Conservation (phyloP, 345 rosid genomes). For the Eucalyptus pauciflora region DNA sequence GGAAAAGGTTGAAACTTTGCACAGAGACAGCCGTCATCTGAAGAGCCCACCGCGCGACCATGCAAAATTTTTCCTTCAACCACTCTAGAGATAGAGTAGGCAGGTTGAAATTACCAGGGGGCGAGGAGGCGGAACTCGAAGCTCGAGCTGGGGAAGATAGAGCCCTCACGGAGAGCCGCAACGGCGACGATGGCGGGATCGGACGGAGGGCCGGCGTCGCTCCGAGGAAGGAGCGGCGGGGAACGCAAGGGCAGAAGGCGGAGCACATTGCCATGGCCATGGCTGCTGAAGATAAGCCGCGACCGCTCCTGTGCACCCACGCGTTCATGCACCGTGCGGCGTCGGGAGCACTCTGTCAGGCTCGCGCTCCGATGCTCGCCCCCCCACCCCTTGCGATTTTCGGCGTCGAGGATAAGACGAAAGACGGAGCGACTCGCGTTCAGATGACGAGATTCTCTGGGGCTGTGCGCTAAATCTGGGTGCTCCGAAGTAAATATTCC, state of each 20-base stretch:
- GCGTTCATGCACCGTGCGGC: background rate
- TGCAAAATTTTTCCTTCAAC: background rate
- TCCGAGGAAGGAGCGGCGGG: slow-evolving; percentile 20
- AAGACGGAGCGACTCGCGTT: background rate
- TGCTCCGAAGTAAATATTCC: background rate
- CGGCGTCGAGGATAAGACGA: background rate
- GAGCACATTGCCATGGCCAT: slow-evolving; percentile 50
- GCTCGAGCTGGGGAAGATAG: slow-evolving; percentile 42
- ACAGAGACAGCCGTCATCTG: background rate
- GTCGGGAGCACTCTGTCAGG: background rate
- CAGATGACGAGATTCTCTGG: background rate
- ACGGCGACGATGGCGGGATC: slow-evolving; percentile 3
- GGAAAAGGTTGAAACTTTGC: background rate
- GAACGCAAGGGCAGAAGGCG: slow-evolving; percentile 44
- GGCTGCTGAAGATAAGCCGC: slow-evolving; percentile 11
- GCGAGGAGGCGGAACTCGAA: slow-evolving; percentile 13
- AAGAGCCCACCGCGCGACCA: background rate
- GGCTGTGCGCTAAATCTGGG: background rate
- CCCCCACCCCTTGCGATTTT: too few species aligned
- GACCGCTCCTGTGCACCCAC: background rate
- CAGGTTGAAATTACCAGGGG: background rate
- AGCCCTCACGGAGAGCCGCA: slow-evolving; percentile 17
- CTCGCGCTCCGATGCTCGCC: background rate
- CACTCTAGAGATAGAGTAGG: background rate
- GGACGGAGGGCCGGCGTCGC: slow-evolving; percentile 16